Base-by-base conservation (phyloP, 257 asterid genomes). In the Nicotiana benthamiana region DNA sequence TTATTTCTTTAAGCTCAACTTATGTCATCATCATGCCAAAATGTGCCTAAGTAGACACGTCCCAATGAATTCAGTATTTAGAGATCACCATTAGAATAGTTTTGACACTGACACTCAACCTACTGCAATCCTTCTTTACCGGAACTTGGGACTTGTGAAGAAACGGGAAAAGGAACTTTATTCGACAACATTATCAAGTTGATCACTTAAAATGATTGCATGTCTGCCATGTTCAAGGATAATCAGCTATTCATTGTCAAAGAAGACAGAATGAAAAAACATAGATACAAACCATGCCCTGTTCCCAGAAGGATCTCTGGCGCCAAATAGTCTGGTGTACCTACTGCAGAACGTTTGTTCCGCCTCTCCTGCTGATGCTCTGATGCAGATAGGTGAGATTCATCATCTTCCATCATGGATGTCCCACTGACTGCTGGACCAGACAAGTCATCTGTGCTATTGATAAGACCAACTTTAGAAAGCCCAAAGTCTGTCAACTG, bases 301-400 rank as follows among this genome's bases (percentile, higher is more conserved):
- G 98, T 96, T 90, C 99, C 99, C 70, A 96, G 95, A 88, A 96
- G 99, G 86, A 96, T 95, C 89, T 95, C 99, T 70, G 99, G 99
- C 79, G 99, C 99, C 91, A 95, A 87, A 87, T 95, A 95, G 86
- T 96, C 99, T 66, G 99, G 99, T 75, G 99, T 96, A 77, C 99
- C 99, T 82, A 94, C 98, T 82, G 99, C 99, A 3, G 99, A 96
- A 80, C 98, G 97, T 68, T 94, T 96, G 63, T 96, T 90, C 72
- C 94, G 93, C 90, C 98, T 89, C 83, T 90, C 98, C 75, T 88
- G 88, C 82, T 91, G 97, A 88, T 88, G 91, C 87, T 91, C 92
- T 6, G 92, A 84, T 72, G 88, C 86, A 86, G 96, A 90, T 81
- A 88, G 52, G 43, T 93, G 97, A 56, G 90, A 91, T 81, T 96